phyloP scores from a whole-genome alignment of 352 stramenopile species.

The Thalassiosira livingstoniorum region DNA sequence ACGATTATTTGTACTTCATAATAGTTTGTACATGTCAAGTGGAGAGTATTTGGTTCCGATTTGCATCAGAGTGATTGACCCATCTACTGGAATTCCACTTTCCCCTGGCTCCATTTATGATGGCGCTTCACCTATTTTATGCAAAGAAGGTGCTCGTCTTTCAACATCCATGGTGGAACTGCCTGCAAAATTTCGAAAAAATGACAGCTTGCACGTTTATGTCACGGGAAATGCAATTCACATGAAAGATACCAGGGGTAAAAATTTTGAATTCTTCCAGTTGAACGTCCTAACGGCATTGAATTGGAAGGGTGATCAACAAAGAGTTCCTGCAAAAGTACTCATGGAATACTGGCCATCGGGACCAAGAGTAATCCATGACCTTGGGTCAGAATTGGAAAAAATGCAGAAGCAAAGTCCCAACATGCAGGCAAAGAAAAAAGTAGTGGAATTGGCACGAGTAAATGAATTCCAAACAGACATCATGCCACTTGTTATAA shows the following conservation, averaged over 20 bases:
- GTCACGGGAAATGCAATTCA: not conserved
- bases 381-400: not conserved
- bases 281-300: too few relatives aligned
- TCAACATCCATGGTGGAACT: not conserved
- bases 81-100: not conserved
- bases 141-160: not conserved
- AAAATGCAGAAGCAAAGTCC: not conserved
- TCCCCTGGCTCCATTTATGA: not conserved
- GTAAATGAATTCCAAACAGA: not conserved
- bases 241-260: not conserved
- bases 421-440: not conserved
- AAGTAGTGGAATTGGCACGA: not conserved
- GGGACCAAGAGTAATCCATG: not conserved
- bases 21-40: slow-evolving; percentile 3
- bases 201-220: slow-evolving; percentile 6
- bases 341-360: slow-evolving; percentile 8
- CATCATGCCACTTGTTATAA: not conserved
- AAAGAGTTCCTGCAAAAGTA: not conserved
- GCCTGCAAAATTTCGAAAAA: not conserved
- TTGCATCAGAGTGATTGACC: slow-evolving; percentile 8
- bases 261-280: slow-evolving; percentile 20
- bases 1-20: slow-evolving; percentile 2
- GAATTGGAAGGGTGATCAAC: not conserved
- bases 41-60: slow-evolving; percentile 1
- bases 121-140: slow-evolving; percentile 1